A percentile compares a stretch with the other conserved stretches of the same genome.
phyloP scores from a whole-genome alignment of 2,329 filamentous ascomycete species.

The Cryphonectria nitschkei region DNA sequence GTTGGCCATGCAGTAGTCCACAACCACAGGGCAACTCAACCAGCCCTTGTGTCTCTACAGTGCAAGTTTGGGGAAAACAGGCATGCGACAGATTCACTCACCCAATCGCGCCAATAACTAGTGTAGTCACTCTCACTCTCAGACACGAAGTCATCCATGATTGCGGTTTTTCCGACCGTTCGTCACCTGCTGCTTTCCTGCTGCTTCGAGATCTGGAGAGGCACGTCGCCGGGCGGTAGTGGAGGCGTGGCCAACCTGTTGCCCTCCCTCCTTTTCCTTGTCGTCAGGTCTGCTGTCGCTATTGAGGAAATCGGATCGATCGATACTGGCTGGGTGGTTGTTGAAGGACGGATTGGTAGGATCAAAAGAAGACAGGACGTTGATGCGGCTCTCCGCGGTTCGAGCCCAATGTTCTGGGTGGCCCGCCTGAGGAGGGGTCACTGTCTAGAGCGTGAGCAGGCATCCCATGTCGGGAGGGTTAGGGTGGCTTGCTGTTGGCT shows the following conservation, averaged over 20 bases:
- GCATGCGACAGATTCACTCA: constrained; percentile 55
- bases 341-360: neutral
- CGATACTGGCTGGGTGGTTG: neutral
- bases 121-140: constrained; percentile 99
- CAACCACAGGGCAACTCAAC: constrained; percentile 9
- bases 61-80: neutral
- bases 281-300: neutral
- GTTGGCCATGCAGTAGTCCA: constrained; percentile 10
- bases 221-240: neutral
- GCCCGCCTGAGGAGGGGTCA: constrained; percentile 3
- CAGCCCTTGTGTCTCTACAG: neutral
- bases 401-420: neutral
- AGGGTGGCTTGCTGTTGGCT: neutral
- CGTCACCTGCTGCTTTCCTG: neutral
- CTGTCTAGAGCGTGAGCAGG: neutral
- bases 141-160: constrained; percentile 96
- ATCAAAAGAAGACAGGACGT: neutral
- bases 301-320: neutral
- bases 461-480: neutral
- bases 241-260: neutral
- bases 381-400: neutral
- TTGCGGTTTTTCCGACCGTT: constrained; percentile 30
- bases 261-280: neutral
- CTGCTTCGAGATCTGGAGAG: neutral
- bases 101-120: constrained; percentile 99